Evolutionary conservation across 345 rosid genomes (phyloP).

Genomic region (Citrus glauca): DNA sequence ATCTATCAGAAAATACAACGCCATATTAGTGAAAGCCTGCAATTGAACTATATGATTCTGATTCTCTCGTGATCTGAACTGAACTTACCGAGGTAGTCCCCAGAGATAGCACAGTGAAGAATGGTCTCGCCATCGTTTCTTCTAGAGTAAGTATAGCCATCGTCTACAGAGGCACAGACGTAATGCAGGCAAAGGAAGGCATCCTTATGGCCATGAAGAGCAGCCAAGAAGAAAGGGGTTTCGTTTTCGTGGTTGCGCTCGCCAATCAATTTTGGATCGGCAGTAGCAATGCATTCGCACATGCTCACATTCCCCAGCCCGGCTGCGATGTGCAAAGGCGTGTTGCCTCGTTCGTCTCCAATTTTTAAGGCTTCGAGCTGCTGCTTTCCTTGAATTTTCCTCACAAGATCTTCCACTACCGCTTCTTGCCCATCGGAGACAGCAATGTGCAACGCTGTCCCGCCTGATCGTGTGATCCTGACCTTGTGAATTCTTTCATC

Average conservation of each 20-base stretch:
- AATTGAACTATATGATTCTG: not conserved
- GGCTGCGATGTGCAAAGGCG: conserved; percentile 48
- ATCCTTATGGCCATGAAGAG: conserved; percentile 28
- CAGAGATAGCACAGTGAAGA: conserved; percentile 38
- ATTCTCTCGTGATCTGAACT: not conserved
- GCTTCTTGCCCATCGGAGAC: conserved; percentile 28
- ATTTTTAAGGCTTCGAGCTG: not conserved
- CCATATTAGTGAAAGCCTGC: not conserved
- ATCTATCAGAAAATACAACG: conserved; percentile 19
- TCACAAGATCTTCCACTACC: conserved; percentile 16
- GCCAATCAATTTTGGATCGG: conserved; percentile 1
- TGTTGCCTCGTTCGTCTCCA: conserved; percentile 25
- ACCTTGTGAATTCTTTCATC: not conserved
- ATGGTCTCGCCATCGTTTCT: conserved; percentile 28
- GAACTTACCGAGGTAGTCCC: conserved; percentile 30
- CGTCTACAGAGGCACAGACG: not conserved
- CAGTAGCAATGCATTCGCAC: conserved; percentile 23
- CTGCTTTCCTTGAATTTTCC: not conserved
- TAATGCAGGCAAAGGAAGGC: conserved; percentile 34
- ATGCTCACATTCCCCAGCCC: conserved; percentile 29
- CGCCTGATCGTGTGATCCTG: conserved; percentile 28
- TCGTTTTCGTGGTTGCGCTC: conserved; percentile 25
- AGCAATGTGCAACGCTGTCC: conserved; percentile 45
- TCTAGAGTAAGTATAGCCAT: conserved; percentile 14
- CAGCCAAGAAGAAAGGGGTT: conserved; percentile 43